Evolutionary conservation across 2,329 filamentous ascomycete genomes (phyloP).

Genomic region (Aspergillus sp.): DNA sequence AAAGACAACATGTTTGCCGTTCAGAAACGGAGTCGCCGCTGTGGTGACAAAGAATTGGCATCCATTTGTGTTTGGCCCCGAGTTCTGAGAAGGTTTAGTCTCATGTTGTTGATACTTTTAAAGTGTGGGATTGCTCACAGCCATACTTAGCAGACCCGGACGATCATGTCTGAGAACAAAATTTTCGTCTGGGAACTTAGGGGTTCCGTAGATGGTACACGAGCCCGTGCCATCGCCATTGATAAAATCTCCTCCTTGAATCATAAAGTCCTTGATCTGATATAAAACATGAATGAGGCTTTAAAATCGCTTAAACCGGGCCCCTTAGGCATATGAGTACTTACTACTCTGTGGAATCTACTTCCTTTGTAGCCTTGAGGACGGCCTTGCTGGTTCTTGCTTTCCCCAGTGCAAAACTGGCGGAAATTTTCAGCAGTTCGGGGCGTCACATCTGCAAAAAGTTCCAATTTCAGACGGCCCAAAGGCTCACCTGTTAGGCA

Average conservation of each 20-base stretch:
- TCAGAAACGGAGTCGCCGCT: constrained; percentile 79
- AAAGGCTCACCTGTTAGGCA: constrained; percentile 70
- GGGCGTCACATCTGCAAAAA: constrained; percentile 81
- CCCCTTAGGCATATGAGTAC: constrained; percentile 35
- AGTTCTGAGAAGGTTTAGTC: constrained; percentile 61
- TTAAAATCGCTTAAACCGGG: background rate
- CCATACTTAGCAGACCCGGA: constrained; percentile 87
- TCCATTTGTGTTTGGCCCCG: constrained; percentile 88
- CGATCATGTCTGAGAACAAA: constrained; percentile 76
- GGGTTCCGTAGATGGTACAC: constrained; percentile 81
- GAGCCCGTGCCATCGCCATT: constrained; percentile 91
- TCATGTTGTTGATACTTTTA: background rate
- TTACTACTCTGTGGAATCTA: constrained; percentile 90
- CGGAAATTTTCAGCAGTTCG: constrained; percentile 96
- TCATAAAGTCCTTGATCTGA: constrained; percentile 91
- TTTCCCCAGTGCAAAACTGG: constrained; percentile 94
- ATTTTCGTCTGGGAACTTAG: constrained; percentile 87
- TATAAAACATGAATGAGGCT: background rate
- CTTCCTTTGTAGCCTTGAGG: constrained; percentile 92
- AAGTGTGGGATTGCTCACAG: constrained; percentile 55
- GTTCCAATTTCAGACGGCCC: constrained; percentile 84
- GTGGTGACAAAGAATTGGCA: constrained; percentile 98
- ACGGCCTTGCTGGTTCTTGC: constrained; percentile 71
- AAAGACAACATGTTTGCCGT: constrained; percentile 94
- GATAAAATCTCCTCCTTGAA: constrained; percentile 93